Evolutionary conservation across 768 basidiomycete species (phyloP), one percentile per base, ranked within the genome.

Genomic region (Cytidiella melzeri): DNA sequence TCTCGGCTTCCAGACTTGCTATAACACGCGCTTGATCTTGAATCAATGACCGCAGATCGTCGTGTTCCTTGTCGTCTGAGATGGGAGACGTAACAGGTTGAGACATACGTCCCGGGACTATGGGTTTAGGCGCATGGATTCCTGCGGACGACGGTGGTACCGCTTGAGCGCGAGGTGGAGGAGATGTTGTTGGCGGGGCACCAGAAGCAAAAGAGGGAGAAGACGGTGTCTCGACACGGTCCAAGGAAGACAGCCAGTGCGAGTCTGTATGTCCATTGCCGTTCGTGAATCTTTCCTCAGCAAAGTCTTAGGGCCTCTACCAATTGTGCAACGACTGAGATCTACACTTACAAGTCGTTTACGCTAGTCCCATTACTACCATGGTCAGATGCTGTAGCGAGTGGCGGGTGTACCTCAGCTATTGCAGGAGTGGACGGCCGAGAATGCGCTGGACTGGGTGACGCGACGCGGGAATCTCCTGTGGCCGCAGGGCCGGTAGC

Each of bases 11-110:
- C 12, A 93, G 72, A n/a, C 86, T 63, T 41, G 83, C 73, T 50
- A 93, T 87, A 0, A 85, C 87, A 57, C 82, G 82, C 52, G 80
- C 81, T 56, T 85, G 83, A 57, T 75, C 83, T 55, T 77, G 72
- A 40, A 73, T 64, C 34, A 64, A 64, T 11, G 64, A 61, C 15
- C 64, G 63, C 47, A 68, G 56, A 23, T 55, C 54, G 4, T 57
- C 57, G 3, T 55, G 45, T 15, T 56, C 65, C 43, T 46, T 51
- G 42, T 42, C 50, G 39, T 52, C 38, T 19, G 49, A 50, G 18
- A 45, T 44, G 25, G 62, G 52, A 45, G 59, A 47, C 10, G 55
- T 41, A 47, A 48, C 45, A 47, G 58, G 44, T 41, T 59, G 61
- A 38, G 60, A 56, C 25, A 61, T 23, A 10, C 46, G 39, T n/a